phyloP scores from a whole-genome alignment of 2,329 filamentous ascomycete genomes.

The Hysterium pulicare region DNA sequence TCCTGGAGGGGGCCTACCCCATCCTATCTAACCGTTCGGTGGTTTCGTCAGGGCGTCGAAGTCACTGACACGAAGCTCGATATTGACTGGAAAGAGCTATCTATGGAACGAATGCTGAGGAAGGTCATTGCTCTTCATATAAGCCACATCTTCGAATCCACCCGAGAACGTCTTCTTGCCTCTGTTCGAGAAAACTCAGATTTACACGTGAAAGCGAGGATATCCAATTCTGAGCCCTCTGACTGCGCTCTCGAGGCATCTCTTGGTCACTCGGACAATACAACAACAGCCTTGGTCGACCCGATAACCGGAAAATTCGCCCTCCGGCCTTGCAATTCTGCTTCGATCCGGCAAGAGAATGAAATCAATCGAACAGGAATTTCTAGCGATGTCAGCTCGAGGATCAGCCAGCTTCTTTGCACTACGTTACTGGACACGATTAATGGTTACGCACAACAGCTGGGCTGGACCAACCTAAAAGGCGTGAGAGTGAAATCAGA shows the following conservation, averaged over 20 bases:
- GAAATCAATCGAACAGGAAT: constrained; percentile 61
- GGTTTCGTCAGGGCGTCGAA: constrained; percentile 81
- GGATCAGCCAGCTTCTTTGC: constrained; percentile 62
- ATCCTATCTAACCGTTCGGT: constrained; percentile 59
- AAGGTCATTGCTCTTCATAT: constrained; percentile 73
- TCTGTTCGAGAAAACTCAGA: constrained; percentile 57
- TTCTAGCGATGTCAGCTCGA: constrained; percentile 55
- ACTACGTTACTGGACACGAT: constrained; percentile 61
- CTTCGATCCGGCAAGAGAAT: constrained; percentile 53
- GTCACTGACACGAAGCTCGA: constrained; percentile 64
- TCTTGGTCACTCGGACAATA: constrained; percentile 59
- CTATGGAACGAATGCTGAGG: constrained; percentile 70
- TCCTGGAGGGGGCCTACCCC: constrained; percentile 33
- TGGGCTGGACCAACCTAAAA: constrained; percentile 61
- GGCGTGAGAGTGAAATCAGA: constrained; percentile 45
- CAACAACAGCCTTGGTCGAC: constrained; percentile 64
- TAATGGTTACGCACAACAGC: constrained; percentile 56
- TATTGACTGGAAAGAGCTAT: constrained; percentile 66
- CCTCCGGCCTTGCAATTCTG: constrained; percentile 56
- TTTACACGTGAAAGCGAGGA: constrained; percentile 56
- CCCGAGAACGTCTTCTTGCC: constrained; percentile 58
- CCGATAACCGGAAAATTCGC: constrained; percentile 74
- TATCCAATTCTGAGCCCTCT: constrained; percentile 60
- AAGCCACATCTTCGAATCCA: constrained; percentile 65
- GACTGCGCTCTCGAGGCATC: constrained; percentile 67